Evolutionary conservation across 208 protist species (phyloP), one percentile per base, ranked within the genome.

Genomic region (Leishmania major): DNA sequence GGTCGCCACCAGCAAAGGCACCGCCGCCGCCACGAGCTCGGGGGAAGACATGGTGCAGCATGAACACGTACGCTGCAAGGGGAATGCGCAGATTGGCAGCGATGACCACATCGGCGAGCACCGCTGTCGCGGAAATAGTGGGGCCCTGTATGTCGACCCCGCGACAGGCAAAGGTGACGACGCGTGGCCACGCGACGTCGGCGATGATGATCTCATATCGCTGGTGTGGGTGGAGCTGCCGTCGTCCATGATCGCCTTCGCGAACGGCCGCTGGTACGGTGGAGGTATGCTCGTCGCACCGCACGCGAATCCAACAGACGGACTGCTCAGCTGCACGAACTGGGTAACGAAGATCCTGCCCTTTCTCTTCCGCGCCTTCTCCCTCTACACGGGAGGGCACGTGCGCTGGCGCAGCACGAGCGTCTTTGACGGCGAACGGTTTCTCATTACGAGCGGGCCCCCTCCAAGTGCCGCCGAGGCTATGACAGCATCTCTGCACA

Each of bases 211-310:
- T 79, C 19, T 79, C n/a, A 51, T 69, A 62, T 17, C 53, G 55
- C 28, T 86, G 83, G 83, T 67, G 8, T 97, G 94, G 93, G 89
- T 94, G 51, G 84, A 88, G 82, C 75, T 95, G 47, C 57, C 77
- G 0, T 95, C 92, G 0, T 97, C 91, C 0, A 95, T 91, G 76
- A n/a, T 96, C 35, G 91, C 89, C 45, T 96, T 97, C 83, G 91
- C 86, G 10, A 96, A 95, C 80, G 94, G 94, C 3, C 87, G 92
- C 25, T 97, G 91, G 88, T 97, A 90, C 85, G 94, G 94, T 70
- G 94, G 94, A 0, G 94, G 94, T 28, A 86, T 97, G 84, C 87
- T 92, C 80, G 87, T 96, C 43, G 84, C 90, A 0, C 94, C 94
- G 37, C 91, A 95, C 73, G 94, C 88, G 0, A 85, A 92, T 79